phyloP scores from a whole-genome alignment of 495 filamentous ascomycete species.

The Tuber indicum region DNA sequence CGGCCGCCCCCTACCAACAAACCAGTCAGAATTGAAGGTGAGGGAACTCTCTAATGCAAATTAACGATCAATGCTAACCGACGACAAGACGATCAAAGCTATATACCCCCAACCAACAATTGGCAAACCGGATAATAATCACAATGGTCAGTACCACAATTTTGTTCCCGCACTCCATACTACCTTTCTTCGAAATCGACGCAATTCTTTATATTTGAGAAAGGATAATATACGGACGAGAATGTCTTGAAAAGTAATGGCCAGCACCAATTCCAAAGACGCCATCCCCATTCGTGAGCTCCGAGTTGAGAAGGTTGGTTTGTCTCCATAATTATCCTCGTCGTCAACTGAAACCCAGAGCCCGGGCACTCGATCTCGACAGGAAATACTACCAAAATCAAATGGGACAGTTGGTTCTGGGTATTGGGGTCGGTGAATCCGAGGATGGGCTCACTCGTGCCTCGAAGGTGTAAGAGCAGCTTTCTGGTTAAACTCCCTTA shows the following conservation, averaged over 20 bases:
- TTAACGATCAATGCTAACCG: conserved; percentile 17
- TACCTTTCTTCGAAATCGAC: background rate
- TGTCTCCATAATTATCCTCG: background rate
- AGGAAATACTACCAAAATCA: background rate
- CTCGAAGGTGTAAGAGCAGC: conserved; percentile 99
- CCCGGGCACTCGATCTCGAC: background rate
- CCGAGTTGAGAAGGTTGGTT: conserved; percentile 90
- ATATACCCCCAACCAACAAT: conserved; percentile 8
- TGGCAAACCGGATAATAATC: conserved; percentile 1
- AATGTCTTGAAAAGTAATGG: conserved; percentile 45
- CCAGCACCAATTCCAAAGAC: conserved; percentile 77
- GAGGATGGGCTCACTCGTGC: conserved; percentile 99
- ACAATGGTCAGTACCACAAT: conserved; percentile 27
- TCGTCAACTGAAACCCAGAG: background rate
- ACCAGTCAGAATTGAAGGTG: conserved; percentile 9
- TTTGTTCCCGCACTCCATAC: conserved; percentile 34
- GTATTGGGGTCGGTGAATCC: conserved; percentile 99
- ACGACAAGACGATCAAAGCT: conserved; percentile 29
- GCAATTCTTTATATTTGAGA: conserved; percentile 11
- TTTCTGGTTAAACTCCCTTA: conserved; percentile 98
- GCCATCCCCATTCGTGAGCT: conserved; percentile 99
- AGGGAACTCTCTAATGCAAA: background rate
- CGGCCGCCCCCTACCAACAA: conserved; percentile 28
- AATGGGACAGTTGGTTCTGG: conserved; percentile 62
- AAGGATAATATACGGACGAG: conserved; percentile 25